phyloP scores from a whole-genome alignment of 805 yeast genomes.

The Teunomyces pallodes region DNA sequence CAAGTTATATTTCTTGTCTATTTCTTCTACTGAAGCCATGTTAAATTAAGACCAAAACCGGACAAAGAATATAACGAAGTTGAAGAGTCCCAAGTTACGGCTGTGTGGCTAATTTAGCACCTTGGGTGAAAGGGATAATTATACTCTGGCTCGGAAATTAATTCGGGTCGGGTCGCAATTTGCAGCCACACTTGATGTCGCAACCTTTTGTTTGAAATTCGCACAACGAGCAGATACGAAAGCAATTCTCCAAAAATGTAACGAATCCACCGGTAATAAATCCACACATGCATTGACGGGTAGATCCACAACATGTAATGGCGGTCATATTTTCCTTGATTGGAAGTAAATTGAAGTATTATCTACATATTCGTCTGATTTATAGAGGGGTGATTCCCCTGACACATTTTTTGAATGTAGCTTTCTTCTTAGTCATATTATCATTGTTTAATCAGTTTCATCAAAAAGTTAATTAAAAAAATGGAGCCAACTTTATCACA shows the following conservation, averaged over 20 bases:
- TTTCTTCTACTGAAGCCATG: conserved; percentile 5
- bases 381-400: not conserved
- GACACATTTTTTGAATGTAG: not conserved
- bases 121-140: no score
- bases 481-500: conserved; percentile 15
- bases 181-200: conserved; percentile 7
- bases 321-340: no score
- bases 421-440: not conserved
- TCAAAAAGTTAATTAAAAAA: not conserved
- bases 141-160: not conserved
- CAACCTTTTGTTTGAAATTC: not conserved
- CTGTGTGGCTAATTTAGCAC: no score
- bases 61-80: not conserved
- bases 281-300: no score
- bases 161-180: conserved; percentile 1
- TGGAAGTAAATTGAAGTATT: no score
- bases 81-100: not conserved
- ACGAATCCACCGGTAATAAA: no score
- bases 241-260: no score
- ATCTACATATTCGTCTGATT: no score
- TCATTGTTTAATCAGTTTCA: not conserved
- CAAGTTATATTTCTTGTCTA: conserved; percentile 25
- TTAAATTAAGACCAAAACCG: not conserved
- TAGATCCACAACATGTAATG: no score
- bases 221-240: not conserved